Base-by-base conservation (phyloP, 768 basidiomycete genomes). In the Boletus pseudopeckii region DNA sequence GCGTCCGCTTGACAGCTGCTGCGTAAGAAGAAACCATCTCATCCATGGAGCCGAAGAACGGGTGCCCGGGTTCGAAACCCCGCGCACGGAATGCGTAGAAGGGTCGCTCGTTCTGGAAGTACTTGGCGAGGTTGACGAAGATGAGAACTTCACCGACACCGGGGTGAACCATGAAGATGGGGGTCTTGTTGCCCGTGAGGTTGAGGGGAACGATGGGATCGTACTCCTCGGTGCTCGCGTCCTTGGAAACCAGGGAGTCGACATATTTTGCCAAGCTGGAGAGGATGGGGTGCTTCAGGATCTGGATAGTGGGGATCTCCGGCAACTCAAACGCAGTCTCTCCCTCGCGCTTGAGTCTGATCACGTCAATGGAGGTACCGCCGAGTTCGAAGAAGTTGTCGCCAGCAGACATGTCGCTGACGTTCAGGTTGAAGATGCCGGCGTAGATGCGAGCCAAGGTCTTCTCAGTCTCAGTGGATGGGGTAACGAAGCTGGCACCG, bases 51-150 rank as follows among this genome's bases (percentile, higher is more conserved):
- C 30, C 9, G 9, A 32, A 32, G 30, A 32, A 32, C 30, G 30
- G 8, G 10, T 32, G 8, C 30, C 30, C 30, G 30, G 30, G 30
- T 11, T 32, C 30, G 55, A 77, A 76, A 11, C 76, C 76, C n/a
- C 73, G 69, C 4, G 76, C 76, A 22, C 76, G 76, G 43, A 77
- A 65, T 4, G 76, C 77, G 52, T 77, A 77, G 40, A 77, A 66
- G 8, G 75, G 75, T 0, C 76, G 70, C 13, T 77, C 74, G 24
- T 74, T 71, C 15, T 66, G 66, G 48, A 77, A 68, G 34, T 67
- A 69, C n/a, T 72, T 72, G 2, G 75, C 75, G 10, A 77, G 64
- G 56, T 74, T 75, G 47, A 77, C 66, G 61, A 77, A 77, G 42
- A 74, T 67, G 6, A 74, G 22, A 22, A 22, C 22, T 22, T 22